Evolutionary conservation across 441 rosid species (phyloP), one percentile per base, ranked within the genome.

Genomic region (Pelargonium australe): DNA sequence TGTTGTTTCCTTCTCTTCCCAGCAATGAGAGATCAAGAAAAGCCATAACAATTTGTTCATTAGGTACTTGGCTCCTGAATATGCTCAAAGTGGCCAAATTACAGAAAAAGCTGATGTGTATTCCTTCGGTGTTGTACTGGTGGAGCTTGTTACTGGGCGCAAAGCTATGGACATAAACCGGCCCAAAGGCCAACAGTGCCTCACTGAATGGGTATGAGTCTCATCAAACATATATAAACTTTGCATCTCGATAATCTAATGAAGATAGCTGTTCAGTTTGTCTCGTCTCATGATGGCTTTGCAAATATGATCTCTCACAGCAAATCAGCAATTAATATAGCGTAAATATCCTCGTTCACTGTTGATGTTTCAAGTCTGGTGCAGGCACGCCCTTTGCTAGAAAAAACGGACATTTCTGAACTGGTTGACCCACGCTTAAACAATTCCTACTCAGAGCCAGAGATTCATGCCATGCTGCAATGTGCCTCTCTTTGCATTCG

Each of bases 51-150:
- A 5, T 53, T 41, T 23, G 58, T 66, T 60, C 0, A 84, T 71
- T 72, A 95, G 99, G 83, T 95, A 95, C 81, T 80, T 95, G 86
- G 98, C 99, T 65, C 99, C 99, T 19, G 99, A 95, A 75, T 95
- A 91, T 57, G 95, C 97, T 62, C 95, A 95, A 75, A 92, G 93
- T 66, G 98, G 99, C 60, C 98, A 95, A 75, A 92, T 95, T 64
- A 92, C 99, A 14, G 98, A 95, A 70, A 95, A 90, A 44, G 97
- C 99, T 1, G 99, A 92, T 80, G 96, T 95, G 57, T 95, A 92
- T 81, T 95, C 99, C 37, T 90, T 95, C 12, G 99, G 99, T 9
- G 95, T 92, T 67, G 96, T 95, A 69, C 74, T 95, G 78, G 87
- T 86, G 31, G 99, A 95, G 83, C 96, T 95, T 72, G 96, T 95